Evolutionary conservation across 129 eudicot species (phyloP).

Genomic region (Saussurea involucrata): DNA sequence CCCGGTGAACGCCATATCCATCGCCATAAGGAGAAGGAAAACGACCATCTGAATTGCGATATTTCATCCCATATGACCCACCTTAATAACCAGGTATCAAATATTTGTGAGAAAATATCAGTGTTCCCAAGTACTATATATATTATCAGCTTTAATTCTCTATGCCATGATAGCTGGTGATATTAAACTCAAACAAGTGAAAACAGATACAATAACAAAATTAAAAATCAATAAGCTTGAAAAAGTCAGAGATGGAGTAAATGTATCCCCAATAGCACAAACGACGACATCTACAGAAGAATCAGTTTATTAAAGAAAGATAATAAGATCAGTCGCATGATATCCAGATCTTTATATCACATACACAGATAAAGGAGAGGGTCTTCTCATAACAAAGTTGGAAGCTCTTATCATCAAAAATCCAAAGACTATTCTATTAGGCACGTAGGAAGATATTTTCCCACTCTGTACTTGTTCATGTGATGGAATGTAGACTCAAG

Average conservation of each 20-base stretch:
- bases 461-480: background rate
- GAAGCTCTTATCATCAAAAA: too few relatives aligned
- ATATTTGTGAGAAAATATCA: background rate
- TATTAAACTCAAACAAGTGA: background rate
- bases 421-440: too few relatives aligned
- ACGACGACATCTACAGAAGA: too few relatives aligned
- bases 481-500: background rate
- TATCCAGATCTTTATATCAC: too few relatives aligned
- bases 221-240: conserved; percentile 4
- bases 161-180: background rate
- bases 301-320: too few relatives aligned
- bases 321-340: too few relatives aligned
- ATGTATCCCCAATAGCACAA: background rate
- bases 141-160: background rate
- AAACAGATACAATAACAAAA: background rate
- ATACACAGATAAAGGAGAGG: too few relatives aligned
- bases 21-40: conserved; percentile 54
- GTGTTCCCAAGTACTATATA: background rate
- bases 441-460: too few relatives aligned
- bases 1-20: conserved; percentile 64
- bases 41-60: conserved; percentile 47
- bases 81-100: conserved; percentile 40
- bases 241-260: background rate
- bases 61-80: conserved; percentile 62
- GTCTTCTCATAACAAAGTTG: too few relatives aligned